Percentiles rank a stretch among this genome's conserved stretches.
Evolutionary conservation across 495 filamentous ascomycete species (phyloP).

Genomic region (Hapsidospora chrysogenum): DNA sequence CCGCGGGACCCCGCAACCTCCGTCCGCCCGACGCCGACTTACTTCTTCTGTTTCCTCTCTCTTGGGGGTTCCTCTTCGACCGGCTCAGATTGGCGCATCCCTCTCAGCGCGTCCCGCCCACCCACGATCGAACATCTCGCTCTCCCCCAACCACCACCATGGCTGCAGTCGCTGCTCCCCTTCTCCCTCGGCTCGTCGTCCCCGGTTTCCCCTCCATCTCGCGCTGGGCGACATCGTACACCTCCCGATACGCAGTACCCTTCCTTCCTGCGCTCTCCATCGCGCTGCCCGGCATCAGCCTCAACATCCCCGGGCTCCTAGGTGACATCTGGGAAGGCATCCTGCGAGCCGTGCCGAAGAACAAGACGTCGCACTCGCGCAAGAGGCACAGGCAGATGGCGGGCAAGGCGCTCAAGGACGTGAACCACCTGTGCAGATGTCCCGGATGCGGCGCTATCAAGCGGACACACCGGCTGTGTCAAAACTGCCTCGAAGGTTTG

Average conservation of each 20-base stretch:
- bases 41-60: too few relatives aligned
- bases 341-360: conserved; percentile 88
- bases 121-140: too few relatives aligned
- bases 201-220: conserved; percentile 20
- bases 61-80: too few relatives aligned
- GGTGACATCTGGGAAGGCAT: conserved; percentile 81
- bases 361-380: conserved; percentile 96
- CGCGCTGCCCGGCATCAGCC: conserved; percentile 36
- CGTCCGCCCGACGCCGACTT: too few relatives aligned
- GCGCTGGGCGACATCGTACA: conserved; percentile 16
- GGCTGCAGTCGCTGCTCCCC: conserved; percentile 24
- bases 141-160: conserved; percentile 15
- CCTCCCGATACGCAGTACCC: conserved; percentile 21
- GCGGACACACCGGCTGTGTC: conserved; percentile 72
- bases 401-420: conserved; percentile 83
- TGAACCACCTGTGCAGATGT: conserved; percentile 70
- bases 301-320: conserved; percentile 39
- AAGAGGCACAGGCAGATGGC: conserved; percentile 85
- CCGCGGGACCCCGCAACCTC: too few relatives aligned
- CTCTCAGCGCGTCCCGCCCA: neutral
- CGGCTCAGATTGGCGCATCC: neutral
- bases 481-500: conserved; percentile 38
- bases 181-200: conserved; percentile 8
- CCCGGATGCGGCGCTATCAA: conserved; percentile 77
- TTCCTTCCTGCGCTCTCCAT: conserved; percentile 31